These are phyloP conservation scores for Penicillium psychrosexuale DNA, from an alignment of 2,329 filamentous ascomycete species.

Conservation along the genomic window DNA sequence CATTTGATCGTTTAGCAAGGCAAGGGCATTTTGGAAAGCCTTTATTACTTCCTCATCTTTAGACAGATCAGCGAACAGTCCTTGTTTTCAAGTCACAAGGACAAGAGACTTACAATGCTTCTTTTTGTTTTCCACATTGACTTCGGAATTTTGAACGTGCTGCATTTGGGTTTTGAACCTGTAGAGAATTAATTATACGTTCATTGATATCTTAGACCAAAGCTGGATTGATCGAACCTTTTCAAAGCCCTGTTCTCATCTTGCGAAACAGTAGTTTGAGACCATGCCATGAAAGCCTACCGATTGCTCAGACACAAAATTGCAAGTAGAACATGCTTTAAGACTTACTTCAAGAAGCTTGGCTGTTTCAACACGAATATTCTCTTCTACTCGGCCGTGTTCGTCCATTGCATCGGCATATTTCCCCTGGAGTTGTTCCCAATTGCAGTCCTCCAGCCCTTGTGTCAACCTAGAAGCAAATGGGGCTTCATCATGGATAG, in stretches of 20 bases:
- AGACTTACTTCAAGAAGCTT: slow-evolving; percentile 59
- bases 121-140: slow-evolving; percentile 68
- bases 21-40: slow-evolving; percentile 49
- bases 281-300: slow-evolving; percentile 79
- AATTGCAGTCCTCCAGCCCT: slow-evolving; percentile 63
- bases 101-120: slow-evolving; percentile 66
- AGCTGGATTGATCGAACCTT: slow-evolving; percentile 50
- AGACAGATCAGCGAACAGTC: slow-evolving; percentile 16
- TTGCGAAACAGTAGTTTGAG: slow-evolving; percentile 64
- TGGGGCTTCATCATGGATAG: slow-evolving; percentile 8
- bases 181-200: slow-evolving; percentile 4
- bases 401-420: slow-evolving; percentile 66
- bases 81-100: not conserved
- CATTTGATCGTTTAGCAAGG: slow-evolving; percentile 39
- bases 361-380: slow-evolving; percentile 65
- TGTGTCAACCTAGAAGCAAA: slow-evolving; percentile 43
- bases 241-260: slow-evolving; percentile 76
- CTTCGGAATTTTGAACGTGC: slow-evolving; percentile 72
- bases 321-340: not conserved
- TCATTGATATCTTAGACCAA: not conserved
- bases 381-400: slow-evolving; percentile 61
- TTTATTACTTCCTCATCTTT: slow-evolving; percentile 46
- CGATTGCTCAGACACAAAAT: not conserved
- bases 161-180: slow-evolving; percentile 76
- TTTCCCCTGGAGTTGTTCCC: slow-evolving; percentile 69